Conservation (phyloP, 75 land plant genomes). For the Chamaecyparis obtusa region DNA sequence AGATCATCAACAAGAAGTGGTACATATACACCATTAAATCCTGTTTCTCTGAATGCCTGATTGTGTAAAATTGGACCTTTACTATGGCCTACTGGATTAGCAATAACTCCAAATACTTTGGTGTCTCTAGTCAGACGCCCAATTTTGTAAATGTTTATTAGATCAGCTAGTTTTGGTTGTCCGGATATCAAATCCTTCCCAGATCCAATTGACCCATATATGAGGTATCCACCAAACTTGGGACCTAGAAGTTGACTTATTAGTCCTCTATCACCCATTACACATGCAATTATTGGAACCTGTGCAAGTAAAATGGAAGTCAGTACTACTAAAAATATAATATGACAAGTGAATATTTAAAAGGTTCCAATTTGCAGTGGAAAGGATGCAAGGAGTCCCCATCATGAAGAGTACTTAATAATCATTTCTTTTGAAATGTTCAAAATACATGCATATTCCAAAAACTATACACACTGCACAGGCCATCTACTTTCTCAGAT, state of each 20-base stretch:
- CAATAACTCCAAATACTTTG: slow-evolving; percentile 63
- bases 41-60: slow-evolving; percentile 37
- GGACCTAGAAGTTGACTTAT: slow-evolving; percentile 52
- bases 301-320: slow-evolving; percentile 14
- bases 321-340: not conserved
- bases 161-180: slow-evolving; percentile 50
- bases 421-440: not conserved
- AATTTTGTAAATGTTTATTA: slow-evolving; percentile 37
- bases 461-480: not conserved
- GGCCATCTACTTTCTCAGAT: not conserved
- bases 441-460: not conserved
- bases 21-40: slow-evolving; percentile 60
- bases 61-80: slow-evolving; percentile 74
- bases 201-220: slow-evolving; percentile 39
- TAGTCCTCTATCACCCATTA: slow-evolving; percentile 57
- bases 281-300: slow-evolving; percentile 54
- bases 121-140: slow-evolving; percentile 42
- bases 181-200: slow-evolving; percentile 55
- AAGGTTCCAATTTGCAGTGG: not conserved
- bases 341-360: not conserved
- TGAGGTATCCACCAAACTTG: slow-evolving; percentile 64
- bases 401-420: not conserved
- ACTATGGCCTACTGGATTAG: slow-evolving; percentile 77
- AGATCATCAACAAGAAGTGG: slow-evolving; percentile 69
- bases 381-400: not conserved